Percentiles rank a stretch among this genome's conserved stretches.
Conservation (phyloP, 768 basidiomycete genomes). For the Xerocomus brunneocitrinus region DNA sequence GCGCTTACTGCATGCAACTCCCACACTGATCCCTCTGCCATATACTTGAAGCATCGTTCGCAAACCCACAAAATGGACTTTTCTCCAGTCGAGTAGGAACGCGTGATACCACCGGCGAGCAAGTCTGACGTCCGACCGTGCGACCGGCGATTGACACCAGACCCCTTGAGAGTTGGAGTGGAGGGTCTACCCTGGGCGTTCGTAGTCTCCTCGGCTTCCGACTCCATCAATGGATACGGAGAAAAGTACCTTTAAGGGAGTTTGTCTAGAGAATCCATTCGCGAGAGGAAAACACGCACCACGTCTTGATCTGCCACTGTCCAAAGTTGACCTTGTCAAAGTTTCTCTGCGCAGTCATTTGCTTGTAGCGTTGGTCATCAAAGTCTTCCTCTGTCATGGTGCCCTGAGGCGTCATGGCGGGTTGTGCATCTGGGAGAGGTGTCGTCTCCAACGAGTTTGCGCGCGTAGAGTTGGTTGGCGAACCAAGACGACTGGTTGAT, state of each 20-base stretch:
- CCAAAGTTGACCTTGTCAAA: constrained; percentile 87
- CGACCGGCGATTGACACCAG: constrained; percentile 52
- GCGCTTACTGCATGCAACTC: constrained; percentile 59
- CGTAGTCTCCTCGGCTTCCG: constrained; percentile 51
- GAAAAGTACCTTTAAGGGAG: constrained; percentile 75
- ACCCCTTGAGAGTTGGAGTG: constrained; percentile 37
- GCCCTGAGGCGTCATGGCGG: constrained; percentile 22
- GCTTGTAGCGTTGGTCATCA: constrained; percentile 63
- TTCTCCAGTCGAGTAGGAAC: constrained; percentile 42
- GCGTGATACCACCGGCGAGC: constrained; percentile 56
- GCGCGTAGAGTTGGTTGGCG: constrained; percentile 21
- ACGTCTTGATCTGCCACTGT: constrained; percentile 82
- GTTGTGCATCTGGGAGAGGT: constrained; percentile 10
- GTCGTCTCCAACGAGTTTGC: constrained; percentile 15
- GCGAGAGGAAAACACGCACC: constrained; percentile 46
- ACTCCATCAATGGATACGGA: constrained; percentile 77
- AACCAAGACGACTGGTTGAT: constrained; percentile 14
- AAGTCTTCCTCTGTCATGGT: constrained; percentile 65
- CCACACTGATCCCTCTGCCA: constrained; percentile 69
- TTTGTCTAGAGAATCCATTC: not conserved
- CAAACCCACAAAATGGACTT: constrained; percentile 73
- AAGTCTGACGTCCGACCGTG: constrained; percentile 74
- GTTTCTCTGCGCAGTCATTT: constrained; percentile 68
- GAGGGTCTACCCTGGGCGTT: constrained; percentile 23
- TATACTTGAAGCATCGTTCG: constrained; percentile 96